Conservation (phyloP, 257 asterid species). For the Gentiana dahurica region DNA sequence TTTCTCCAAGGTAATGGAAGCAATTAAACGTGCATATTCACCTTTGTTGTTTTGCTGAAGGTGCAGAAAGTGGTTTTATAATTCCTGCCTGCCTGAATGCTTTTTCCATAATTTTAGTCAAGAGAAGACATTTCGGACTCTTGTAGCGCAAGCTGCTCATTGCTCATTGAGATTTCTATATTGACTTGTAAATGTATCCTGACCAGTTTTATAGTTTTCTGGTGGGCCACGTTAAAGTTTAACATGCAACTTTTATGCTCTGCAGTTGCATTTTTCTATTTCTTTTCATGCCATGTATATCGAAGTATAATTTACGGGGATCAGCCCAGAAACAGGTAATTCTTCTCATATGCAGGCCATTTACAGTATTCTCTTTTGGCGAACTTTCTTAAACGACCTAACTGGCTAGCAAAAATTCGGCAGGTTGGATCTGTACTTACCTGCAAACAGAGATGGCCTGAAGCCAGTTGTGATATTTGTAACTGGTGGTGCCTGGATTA, state of each 20-base stretch:
- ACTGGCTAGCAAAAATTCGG: conserved; percentile 6
- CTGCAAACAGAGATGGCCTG: conserved; percentile 35
- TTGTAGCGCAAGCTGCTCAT: neutral
- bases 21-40: too few relatives aligned
- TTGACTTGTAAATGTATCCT: too few relatives aligned
- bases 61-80: too few relatives aligned
- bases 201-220: neutral
- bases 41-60: too few relatives aligned
- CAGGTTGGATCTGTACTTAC: conserved; percentile 95
- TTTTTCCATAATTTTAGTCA: neutral
- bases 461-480: conserved; percentile 92
- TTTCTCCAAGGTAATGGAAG: conserved; percentile 64
- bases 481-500: conserved; percentile 99
- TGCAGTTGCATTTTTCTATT: conserved; percentile 78
- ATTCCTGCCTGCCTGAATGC: too few relatives aligned
- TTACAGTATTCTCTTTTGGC: neutral
- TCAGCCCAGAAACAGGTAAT: conserved; percentile 87
- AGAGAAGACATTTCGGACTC: neutral
- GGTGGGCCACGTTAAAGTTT: neutral
- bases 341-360: neutral
- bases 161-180: too few relatives aligned
- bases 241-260: conserved; percentile 14
- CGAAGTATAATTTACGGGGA: conserved; percentile 83
- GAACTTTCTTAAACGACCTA: conserved; percentile 6
- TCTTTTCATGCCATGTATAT: conserved; percentile 67